Percentiles rank a stretch among this genome's conserved stretches.
Conservation (phyloP, 2,329 filamentous ascomycete genomes). For the Tolypocladium tundrense region DNA sequence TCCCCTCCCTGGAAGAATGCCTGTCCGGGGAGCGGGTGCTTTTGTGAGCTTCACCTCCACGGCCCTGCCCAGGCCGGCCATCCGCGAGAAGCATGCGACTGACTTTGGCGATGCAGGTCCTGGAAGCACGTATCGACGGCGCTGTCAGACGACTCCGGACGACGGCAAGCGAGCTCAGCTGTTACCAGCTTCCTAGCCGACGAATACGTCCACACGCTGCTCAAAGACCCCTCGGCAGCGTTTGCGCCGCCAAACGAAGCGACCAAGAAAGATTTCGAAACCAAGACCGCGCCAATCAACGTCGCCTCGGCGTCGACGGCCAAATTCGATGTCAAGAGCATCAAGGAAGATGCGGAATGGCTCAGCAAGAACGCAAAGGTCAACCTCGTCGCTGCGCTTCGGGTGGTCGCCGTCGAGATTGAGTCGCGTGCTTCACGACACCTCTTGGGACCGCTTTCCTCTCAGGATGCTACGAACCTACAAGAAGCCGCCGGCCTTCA, state of each 20-base stretch:
- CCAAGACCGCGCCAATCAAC: conserved; percentile 79
- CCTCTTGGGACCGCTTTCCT: conserved; percentile 60
- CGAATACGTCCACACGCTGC: conserved; percentile 53
- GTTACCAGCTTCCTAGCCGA: conserved; percentile 64
- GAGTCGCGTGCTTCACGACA: conserved; percentile 68
- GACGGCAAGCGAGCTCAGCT: conserved; percentile 40
- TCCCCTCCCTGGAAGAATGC: conserved; percentile 77
- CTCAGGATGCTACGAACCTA: conserved; percentile 67
- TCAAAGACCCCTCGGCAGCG: conserved; percentile 58
- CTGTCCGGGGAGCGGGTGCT: conserved; percentile 70
- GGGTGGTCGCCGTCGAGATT: conserved; percentile 73
- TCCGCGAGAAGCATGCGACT: conserved; percentile 9
- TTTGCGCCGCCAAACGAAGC: conserved; percentile 54
- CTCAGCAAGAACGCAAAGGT: conserved; percentile 68
- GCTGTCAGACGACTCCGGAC: conserved; percentile 44
- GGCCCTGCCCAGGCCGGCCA: neutral
- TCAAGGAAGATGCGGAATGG: conserved; percentile 83
- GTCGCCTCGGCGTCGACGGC: conserved; percentile 57
- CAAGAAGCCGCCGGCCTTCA: conserved; percentile 62
- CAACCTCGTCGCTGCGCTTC: conserved; percentile 72
- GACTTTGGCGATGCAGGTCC: conserved; percentile 32
- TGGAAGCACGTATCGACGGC: conserved; percentile 52
- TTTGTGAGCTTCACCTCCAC: conserved; percentile 48
- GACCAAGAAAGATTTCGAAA: conserved; percentile 65
- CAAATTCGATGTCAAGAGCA: conserved; percentile 61